Conservation (phyloP, 768 basidiomycete genomes). For the Auricularia sp. region DNA sequence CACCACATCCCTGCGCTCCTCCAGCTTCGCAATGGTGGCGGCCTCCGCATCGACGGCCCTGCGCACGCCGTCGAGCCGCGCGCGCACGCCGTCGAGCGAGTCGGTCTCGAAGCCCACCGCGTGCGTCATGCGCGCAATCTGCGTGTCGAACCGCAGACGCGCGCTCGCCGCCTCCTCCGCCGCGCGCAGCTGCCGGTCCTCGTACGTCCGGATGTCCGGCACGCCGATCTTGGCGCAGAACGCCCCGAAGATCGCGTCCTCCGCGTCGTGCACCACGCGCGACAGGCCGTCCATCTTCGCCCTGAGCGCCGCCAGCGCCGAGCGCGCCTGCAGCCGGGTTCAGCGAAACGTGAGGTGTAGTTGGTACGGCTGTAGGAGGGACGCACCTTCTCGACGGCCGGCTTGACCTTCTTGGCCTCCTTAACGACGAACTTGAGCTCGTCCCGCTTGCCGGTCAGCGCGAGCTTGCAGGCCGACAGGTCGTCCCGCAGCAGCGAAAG, state of each 20-base stretch:
- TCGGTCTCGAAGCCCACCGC: slow-evolving; percentile 81
- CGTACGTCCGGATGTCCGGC: slow-evolving; percentile 80
- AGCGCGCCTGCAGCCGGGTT: background rate
- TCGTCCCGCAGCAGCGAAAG: slow-evolving; percentile 72
- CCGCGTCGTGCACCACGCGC: slow-evolving; percentile 58
- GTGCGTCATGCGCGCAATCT: slow-evolving; percentile 76
- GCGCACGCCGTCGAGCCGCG: slow-evolving; percentile 50
- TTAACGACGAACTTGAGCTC: slow-evolving; percentile 76
- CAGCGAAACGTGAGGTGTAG: background rate
- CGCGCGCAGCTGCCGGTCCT: slow-evolving; percentile 80
- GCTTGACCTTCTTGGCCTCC: slow-evolving; percentile 54
- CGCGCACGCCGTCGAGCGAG: slow-evolving; percentile 53
- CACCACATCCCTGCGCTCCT: slow-evolving; percentile 43
- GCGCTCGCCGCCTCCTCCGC: slow-evolving; percentile 85
- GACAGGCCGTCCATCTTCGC: slow-evolving; percentile 46
- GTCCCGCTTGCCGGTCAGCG: slow-evolving; percentile 68
- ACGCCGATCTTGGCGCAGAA: slow-evolving; percentile 81
- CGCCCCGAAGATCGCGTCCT: slow-evolving; percentile 62
- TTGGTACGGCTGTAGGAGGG: background rate
- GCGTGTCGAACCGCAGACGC: slow-evolving; percentile 70
- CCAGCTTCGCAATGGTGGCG: slow-evolving; percentile 41
- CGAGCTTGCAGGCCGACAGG: slow-evolving; percentile 62
- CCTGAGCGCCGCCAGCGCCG: slow-evolving; percentile 40
- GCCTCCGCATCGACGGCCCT: slow-evolving; percentile 44
- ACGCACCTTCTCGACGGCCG: slow-evolving; percentile 61